Evolutionary conservation across 305 asterid species (phyloP).

Genomic region (Rubia peregrina): DNA sequence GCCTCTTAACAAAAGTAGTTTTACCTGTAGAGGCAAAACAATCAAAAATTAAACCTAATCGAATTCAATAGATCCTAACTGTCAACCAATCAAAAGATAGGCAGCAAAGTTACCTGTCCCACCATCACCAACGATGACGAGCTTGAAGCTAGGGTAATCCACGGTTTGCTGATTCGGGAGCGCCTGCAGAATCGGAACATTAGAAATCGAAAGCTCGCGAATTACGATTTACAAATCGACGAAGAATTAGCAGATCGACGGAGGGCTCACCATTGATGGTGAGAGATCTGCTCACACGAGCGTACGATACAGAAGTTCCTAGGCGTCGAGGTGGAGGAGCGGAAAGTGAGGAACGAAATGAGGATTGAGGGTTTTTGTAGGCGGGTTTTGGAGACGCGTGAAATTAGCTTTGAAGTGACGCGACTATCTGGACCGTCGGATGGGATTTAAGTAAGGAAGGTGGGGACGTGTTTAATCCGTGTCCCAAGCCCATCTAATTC

Average conservation of each 20-base stretch:
- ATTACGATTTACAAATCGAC: too few species aligned
- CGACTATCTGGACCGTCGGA: conserved; percentile 18
- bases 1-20: conserved; percentile 82
- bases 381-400: too few species aligned
- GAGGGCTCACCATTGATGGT: not conserved
- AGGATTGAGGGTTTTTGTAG: conserved; percentile 7
- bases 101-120: conserved; percentile 43
- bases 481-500: too few species aligned
- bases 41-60: too few species aligned
- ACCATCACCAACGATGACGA: conserved; percentile 73
- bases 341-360: not conserved
- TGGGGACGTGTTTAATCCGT: too few species aligned
- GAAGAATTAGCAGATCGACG: not conserved
- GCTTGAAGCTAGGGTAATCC: conserved; percentile 73
- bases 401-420: conserved; percentile 16
- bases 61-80: too few species aligned
- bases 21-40: conserved; percentile 32
- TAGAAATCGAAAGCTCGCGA: too few species aligned
- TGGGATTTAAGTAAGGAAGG: not conserved
- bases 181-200: conserved; percentile 26
- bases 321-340: not conserved
- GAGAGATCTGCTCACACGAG: too few species aligned
- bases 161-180: conserved; percentile 70
- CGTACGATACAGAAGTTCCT: too few species aligned
- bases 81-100: too few species aligned